Conservation (phyloP, 2,329 filamentous ascomycete genomes). For the Diaporthe citriasiana region DNA sequence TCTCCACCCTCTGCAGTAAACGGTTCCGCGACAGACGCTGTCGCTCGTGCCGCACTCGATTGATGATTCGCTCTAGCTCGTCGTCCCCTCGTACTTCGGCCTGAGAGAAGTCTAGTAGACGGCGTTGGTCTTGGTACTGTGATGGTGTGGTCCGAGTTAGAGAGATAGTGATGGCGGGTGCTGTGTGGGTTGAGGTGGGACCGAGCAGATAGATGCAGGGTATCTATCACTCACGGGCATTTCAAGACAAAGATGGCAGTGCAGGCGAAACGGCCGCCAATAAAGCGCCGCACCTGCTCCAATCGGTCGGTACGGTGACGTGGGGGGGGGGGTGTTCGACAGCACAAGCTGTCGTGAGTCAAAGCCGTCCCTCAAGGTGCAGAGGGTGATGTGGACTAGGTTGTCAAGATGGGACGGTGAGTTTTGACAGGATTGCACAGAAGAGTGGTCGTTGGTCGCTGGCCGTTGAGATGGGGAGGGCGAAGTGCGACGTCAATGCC, state of each 20-base stretch:
- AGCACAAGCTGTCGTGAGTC: conserved; percentile 10
- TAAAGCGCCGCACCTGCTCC: conserved; percentile 31
- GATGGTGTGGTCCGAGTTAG: background rate
- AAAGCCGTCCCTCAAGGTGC: background rate
- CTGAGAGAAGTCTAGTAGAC: conserved; percentile 33
- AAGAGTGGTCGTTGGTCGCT: background rate
- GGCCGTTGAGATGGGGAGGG: conserved; percentile 5
- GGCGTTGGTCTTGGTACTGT: conserved; percentile 33
- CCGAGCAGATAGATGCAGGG: conserved; percentile 14
- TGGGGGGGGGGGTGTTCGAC: conserved; percentile 21
- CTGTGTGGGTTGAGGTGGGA: conserved; percentile 4
- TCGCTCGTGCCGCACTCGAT: conserved; percentile 21
- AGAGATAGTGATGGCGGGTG: background rate
- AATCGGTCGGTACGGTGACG: conserved; percentile 14
- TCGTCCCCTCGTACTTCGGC: conserved; percentile 37
- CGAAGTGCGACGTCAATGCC: conserved; percentile 35
- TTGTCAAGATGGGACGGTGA: conserved; percentile 10
- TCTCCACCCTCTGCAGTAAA: conserved; percentile 23
- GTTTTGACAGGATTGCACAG: conserved; percentile 5
- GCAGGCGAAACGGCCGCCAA: conserved; percentile 21
- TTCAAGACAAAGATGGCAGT: conserved; percentile 32
- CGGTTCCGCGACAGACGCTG: conserved; percentile 8
- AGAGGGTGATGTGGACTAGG: background rate
- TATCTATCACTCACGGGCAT: conserved; percentile 34
- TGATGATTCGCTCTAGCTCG: conserved; percentile 32